A percentile compares a stretch with the other conserved stretches of the same genome.
Evolutionary conservation across 768 basidiomycete genomes (phyloP).

Genomic region (Tulasnella sp.): DNA sequence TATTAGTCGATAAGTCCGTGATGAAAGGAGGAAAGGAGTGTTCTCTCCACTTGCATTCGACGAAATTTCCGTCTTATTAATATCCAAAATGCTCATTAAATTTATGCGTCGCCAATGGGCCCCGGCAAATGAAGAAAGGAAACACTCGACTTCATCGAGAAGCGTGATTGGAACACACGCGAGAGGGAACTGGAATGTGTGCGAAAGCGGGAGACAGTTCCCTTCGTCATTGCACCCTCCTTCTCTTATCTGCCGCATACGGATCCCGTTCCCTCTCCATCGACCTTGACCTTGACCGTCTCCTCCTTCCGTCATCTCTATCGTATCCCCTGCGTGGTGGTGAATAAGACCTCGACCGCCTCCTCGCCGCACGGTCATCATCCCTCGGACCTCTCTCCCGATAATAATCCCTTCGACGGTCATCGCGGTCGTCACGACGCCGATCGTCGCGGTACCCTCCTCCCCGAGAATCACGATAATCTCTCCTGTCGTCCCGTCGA

Average conservation of each 20-base stretch:
- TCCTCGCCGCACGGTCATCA: conserved; percentile 26
- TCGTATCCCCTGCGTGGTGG: conserved; percentile 20
- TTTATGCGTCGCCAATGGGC: no score
- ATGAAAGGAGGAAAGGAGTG: neutral
- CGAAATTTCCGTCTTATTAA: no score
- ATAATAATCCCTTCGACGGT: conserved; percentile 30
- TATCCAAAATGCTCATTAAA: no score
- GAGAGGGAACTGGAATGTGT: neutral
- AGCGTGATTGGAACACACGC: neutral
- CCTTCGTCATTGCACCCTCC: conserved; percentile 23
- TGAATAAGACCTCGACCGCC: conserved; percentile 30
- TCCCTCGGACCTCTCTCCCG: conserved; percentile 35
- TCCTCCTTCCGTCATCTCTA: conserved; percentile 24
- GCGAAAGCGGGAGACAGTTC: neutral
- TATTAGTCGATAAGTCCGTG: no score
- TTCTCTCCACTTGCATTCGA: no score
- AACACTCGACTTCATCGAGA: neutral
- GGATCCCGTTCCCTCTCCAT: conserved; percentile 24
- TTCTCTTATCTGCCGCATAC: conserved; percentile 22
- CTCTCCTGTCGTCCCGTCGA: conserved; percentile 28
- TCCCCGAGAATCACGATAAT: neutral
- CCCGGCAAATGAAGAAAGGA: neutral
- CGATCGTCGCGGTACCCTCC: conserved; percentile 15
- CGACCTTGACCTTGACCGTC: conserved; percentile 35
- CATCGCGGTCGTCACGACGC: neutral